phyloP scores from a whole-genome alignment of 2,329 filamentous ascomycete species.

The Colletotrichum coccodes region DNA sequence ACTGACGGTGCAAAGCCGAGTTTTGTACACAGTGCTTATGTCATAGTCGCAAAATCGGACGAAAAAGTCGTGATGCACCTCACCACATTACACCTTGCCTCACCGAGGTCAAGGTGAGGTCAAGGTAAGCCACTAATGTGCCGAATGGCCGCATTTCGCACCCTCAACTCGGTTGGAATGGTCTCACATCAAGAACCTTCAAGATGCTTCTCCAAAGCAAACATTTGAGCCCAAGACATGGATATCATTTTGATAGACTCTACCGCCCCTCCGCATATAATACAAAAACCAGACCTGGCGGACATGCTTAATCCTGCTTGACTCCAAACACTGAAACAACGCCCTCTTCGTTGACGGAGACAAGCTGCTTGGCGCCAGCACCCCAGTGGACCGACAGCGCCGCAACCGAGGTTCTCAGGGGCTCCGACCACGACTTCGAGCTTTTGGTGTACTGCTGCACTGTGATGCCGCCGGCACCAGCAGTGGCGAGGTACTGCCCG shows the following conservation, averaged over 20 bases:
- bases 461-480: conserved; percentile 81
- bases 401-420: conserved; percentile 78
- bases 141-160: not conserved
- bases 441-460: conserved; percentile 92
- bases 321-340: conserved; percentile 76
- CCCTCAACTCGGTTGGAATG: not conserved
- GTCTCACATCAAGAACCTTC: not conserved
- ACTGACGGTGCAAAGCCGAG: not conserved
- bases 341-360: conserved; percentile 80
- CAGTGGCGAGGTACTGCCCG: conserved; percentile 89
- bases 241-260: conserved; percentile 31
- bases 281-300: conserved; percentile 7
- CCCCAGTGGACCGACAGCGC: conserved; percentile 84
- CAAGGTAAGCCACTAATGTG: not conserved
- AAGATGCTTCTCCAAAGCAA: not conserved
- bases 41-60: conserved; percentile 4
- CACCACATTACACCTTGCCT: not conserved
- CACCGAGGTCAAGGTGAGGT: not conserved
- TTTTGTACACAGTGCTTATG: conserved; percentile 18
- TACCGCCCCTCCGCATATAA: conserved; percentile 18
- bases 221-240: conserved; percentile 11
- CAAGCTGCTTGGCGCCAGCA: conserved; percentile 75
- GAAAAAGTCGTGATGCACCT: not conserved
- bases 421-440: conserved; percentile 89
- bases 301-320: conserved; percentile 50